These are phyloP conservation scores for Colletotrichum musicola DNA, from an alignment of 2,329 filamentous ascomycete species.

Conservation along the genomic window DNA sequence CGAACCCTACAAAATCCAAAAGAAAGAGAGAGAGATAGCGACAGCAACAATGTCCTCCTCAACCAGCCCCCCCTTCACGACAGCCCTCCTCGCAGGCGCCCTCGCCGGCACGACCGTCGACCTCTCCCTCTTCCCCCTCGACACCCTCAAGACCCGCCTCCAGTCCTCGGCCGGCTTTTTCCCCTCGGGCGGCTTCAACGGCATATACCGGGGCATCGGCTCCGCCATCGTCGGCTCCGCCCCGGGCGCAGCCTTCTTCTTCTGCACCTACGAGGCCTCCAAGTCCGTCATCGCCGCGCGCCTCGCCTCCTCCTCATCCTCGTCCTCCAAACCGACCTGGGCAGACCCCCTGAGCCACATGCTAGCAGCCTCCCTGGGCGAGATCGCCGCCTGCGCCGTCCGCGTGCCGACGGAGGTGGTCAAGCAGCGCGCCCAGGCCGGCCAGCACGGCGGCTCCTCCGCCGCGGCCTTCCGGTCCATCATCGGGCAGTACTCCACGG, in stretches of 20 bases:
- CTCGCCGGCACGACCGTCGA: slow-evolving; percentile 96
- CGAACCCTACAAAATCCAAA: not conserved
- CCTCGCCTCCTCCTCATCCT: slow-evolving; percentile 43
- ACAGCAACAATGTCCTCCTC: slow-evolving; percentile 14
- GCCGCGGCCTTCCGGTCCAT: slow-evolving; percentile 78
- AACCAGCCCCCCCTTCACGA: slow-evolving; percentile 61
- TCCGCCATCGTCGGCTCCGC: slow-evolving; percentile 91
- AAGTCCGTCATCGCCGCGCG: slow-evolving; percentile 66
- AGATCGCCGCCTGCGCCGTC: slow-evolving; percentile 92
- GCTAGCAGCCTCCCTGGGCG: slow-evolving; percentile 85
- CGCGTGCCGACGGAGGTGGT: slow-evolving; percentile 96
- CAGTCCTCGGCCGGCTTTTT: slow-evolving; percentile 86
- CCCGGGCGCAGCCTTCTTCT: slow-evolving; percentile 95
- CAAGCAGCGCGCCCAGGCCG: slow-evolving; percentile 95
- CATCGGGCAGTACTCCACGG: slow-evolving; percentile 59
- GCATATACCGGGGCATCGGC: slow-evolving; percentile 93
- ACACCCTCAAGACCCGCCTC: slow-evolving; percentile 97
- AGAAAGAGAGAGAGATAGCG: no score
- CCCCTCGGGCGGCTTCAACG: slow-evolving; percentile 86
- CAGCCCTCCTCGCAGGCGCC: slow-evolving; percentile 82
- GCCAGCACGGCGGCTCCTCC: slow-evolving; percentile 80
- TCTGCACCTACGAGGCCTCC: slow-evolving; percentile 89
- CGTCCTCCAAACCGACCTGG: slow-evolving; percentile 32
- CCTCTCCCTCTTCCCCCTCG: slow-evolving; percentile 95
- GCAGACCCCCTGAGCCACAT: slow-evolving; percentile 70